Percentiles rank a stretch among this genome's conserved stretches.
phyloP scores from a whole-genome alignment of 495 filamentous ascomycete genomes.

The Tuber melanosporum region DNA sequence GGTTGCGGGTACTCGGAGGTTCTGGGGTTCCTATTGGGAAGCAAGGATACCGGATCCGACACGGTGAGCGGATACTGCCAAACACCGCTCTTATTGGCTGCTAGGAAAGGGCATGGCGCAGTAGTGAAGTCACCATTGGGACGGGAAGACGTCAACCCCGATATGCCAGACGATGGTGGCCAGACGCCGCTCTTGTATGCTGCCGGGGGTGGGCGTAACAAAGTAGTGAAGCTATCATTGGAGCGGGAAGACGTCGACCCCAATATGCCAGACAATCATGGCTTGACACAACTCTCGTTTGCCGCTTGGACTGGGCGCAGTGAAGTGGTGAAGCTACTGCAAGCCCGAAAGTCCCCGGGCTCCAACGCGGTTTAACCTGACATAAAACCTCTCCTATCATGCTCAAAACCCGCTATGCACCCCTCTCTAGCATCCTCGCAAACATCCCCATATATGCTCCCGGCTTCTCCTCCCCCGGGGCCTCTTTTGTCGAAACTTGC shows the following conservation, averaged over 20 bases:
- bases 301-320: too few relatives aligned
- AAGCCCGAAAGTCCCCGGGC: background rate
- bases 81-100: background rate
- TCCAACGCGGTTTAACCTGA: background rate
- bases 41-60: background rate
- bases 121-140: background rate
- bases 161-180: background rate
- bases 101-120: background rate
- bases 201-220: background rate
- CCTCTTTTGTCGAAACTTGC: too few relatives aligned
- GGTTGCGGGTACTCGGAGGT: background rate
- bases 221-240: background rate
- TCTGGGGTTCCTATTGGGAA: background rate
- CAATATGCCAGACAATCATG: background rate
- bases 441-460: too few relatives aligned
- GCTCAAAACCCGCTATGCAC: background rate
- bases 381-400: background rate
- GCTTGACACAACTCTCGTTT: background rate
- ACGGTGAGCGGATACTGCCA: background rate
- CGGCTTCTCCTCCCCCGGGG: too few relatives aligned
- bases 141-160: background rate
- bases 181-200: background rate
- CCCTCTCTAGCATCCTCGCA: background rate
- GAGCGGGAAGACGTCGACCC: background rate
- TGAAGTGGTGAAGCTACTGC: background rate